phyloP scores from a whole-genome alignment of 257 asterid species.

The Solanum pennellii region DNA sequence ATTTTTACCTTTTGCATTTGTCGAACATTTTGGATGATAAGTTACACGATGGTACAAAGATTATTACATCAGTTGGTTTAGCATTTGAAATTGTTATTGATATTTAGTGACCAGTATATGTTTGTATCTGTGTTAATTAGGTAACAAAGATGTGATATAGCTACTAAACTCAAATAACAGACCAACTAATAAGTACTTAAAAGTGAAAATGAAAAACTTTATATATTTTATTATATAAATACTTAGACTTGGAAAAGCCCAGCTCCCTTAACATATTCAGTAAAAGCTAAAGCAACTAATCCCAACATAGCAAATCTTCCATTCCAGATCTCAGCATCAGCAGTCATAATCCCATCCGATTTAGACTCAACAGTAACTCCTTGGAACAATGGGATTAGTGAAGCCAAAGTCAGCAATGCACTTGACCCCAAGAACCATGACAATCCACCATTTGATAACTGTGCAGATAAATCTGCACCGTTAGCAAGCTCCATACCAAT shows the following conservation, averaged over 20 bases:
- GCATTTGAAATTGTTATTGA: neutral
- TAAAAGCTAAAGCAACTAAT: constrained; percentile 61
- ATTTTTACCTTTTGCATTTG: neutral
- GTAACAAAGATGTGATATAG: neutral
- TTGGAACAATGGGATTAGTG: constrained; percentile 48
- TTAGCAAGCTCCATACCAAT: constrained; percentile 49
- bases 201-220: neutral
- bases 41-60: neutral
- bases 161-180: neutral
- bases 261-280: constrained; percentile 63
- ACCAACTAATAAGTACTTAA: neutral
- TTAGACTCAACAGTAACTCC: constrained; percentile 49
- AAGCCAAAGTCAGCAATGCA: constrained; percentile 43
- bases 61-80: neutral
- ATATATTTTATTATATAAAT: neutral
- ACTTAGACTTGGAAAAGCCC: constrained; percentile 26
- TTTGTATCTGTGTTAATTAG: neutral
- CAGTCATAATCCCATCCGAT: constrained; percentile 33
- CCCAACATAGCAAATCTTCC: constrained; percentile 92
- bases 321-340: constrained; percentile 73
- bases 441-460: constrained; percentile 46
- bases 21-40: neutral
- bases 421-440: constrained; percentile 43
- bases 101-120: neutral
- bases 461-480: constrained; percentile 50